Percentiles rank a stretch among this genome's conserved stretches.
Evolutionary conservation across 257 asterid genomes (phyloP).

Genomic region (Fraxinus cuspidata): DNA sequence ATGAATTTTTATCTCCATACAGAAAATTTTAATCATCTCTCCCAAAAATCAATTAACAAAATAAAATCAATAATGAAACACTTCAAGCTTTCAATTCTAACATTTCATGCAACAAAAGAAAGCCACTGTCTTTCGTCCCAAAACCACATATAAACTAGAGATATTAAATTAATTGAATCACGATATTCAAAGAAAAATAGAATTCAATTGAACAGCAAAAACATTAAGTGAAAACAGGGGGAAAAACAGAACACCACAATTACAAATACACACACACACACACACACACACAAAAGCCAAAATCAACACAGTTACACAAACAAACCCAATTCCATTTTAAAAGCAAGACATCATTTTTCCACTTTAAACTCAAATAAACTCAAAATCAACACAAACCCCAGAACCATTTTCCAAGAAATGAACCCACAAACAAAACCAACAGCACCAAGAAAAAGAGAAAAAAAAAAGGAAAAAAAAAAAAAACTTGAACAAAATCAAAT

Average conservation of each 20-base stretch:
- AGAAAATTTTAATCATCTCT: neutral
- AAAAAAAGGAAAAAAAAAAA: neutral
- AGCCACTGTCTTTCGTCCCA: neutral
- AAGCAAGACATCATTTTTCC: neutral
- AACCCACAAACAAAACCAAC: conserved; percentile 11
- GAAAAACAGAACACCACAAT: neutral
- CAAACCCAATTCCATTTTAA: conserved; percentile 20
- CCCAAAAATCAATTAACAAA: conserved; percentile 4
- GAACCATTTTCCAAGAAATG: conserved; percentile 18
- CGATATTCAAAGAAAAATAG: neutral
- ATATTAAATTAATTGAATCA: neutral
- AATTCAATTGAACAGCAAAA: conserved; percentile 1
- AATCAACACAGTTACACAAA: neutral
- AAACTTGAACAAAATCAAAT: neutral
- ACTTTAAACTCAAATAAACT: conserved; percentile 12
- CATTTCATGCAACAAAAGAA: conserved; percentile 34
- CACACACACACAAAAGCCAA: neutral
- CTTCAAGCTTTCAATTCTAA: conserved; percentile 10
- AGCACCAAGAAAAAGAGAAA: neutral
- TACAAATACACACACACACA: no score
- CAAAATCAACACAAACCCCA: conserved; percentile 22
- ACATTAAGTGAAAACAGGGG: neutral
- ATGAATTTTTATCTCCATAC: neutral
- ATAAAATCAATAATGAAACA: conserved; percentile 10
- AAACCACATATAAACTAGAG: conserved; percentile 19